These are phyloP conservation scores for Ganoderma resinaceum DNA, from an alignment of 1,284 basidiomycete species.

Conservation along the genomic window DNA sequence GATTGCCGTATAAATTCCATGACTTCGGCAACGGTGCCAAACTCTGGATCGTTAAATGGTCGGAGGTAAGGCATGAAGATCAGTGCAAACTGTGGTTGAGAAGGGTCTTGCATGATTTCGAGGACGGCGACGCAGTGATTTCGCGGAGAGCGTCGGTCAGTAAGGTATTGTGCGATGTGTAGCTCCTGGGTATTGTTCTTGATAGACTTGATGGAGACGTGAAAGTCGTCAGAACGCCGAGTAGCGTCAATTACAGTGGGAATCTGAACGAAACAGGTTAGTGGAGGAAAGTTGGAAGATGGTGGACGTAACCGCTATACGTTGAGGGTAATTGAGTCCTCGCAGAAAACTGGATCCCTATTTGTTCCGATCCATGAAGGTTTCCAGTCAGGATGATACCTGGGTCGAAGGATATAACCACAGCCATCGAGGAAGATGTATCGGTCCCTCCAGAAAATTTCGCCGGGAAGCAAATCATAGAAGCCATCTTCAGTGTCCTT, in stretches of 20 bases:
- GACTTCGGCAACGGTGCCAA: constrained; percentile 33
- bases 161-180: constrained; percentile 19
- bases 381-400: constrained; percentile 22
- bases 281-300: too few relatives aligned
- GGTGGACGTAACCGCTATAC: too few relatives aligned
- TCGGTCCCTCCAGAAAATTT: constrained; percentile 10
- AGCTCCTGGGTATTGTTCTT: constrained; percentile 16
- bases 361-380: constrained; percentile 25
- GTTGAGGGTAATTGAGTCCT: constrained; percentile 15
- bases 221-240: constrained; percentile 23
- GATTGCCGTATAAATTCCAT: constrained; percentile 39
- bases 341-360: constrained; percentile 8
- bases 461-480: constrained; percentile 1
- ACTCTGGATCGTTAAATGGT: constrained; percentile 32
- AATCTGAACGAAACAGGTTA: constrained; percentile 5
- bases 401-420: constrained; percentile 22
- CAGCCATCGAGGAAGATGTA: neutral
- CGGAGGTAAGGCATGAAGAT: constrained; percentile 39
- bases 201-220: constrained; percentile 34
- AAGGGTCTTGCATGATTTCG: constrained; percentile 28
- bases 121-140: constrained; percentile 34
- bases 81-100: constrained; percentile 12
- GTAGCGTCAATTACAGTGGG: constrained; percentile 34
- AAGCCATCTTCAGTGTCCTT: neutral
- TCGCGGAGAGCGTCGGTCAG: constrained; percentile 2